A percentile compares a stretch with the other conserved stretches of the same genome.
Evolutionary conservation across 1,139 yeast genomes (phyloP).

Genomic region (Saccharomyces pastorianus): DNA sequence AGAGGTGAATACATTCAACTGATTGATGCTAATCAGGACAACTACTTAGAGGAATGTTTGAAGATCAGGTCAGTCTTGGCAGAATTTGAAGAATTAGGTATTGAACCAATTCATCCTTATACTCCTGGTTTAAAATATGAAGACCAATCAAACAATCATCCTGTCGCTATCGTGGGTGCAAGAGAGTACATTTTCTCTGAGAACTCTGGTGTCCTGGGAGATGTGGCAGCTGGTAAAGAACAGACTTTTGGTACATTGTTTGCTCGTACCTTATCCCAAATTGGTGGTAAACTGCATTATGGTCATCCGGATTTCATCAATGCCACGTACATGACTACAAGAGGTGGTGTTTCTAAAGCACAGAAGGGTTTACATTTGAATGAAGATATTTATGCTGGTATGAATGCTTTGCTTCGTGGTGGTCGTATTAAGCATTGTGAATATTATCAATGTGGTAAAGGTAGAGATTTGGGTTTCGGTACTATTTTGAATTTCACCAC

Average conservation of each 20-base stretch:
- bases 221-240: constrained; percentile 99
- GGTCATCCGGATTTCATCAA: constrained; percentile 99
- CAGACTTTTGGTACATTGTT: constrained; percentile 98
- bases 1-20: no score
- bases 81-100: no score
- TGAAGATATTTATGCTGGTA: constrained; percentile 99
- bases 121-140: constrained; percentile 28
- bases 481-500: no score
- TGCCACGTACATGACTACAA: constrained; percentile 87
- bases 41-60: no score
- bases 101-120: no score
- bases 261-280: constrained; percentile 94
- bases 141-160: constrained; percentile 45
- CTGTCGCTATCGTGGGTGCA: constrained; percentile 98
- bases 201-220: constrained; percentile 98
- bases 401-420: constrained; percentile 95
- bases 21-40: no score
- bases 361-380: constrained; percentile 97
- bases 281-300: constrained; percentile 98
- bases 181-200: constrained; percentile 98
- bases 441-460: constrained; percentile 99
- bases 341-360: constrained; percentile 99
- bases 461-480: no score
- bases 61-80: no score
- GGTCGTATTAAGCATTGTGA: constrained; percentile 99